Conservation (phyloP, 2,329 filamentous ascomycete species). For the Cucurbitaria berberidis region DNA sequence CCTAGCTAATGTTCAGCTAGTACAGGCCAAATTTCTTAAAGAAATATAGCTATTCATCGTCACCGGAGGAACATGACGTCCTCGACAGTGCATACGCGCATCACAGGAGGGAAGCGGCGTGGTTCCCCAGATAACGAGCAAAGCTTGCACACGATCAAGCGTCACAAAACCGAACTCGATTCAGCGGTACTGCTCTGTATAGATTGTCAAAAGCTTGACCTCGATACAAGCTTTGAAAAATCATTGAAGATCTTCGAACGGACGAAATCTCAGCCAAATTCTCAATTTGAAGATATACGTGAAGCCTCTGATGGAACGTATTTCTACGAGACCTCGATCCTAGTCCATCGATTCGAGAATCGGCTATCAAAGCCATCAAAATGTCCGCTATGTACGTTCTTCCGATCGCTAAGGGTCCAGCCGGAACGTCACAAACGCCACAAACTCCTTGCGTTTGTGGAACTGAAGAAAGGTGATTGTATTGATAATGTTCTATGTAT, state of each 20-base stretch:
- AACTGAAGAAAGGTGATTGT: too few species aligned
- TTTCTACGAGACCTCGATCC: conserved; percentile 4
- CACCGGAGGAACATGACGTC: background rate
- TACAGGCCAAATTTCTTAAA: background rate
- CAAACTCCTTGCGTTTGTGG: conserved; percentile 18
- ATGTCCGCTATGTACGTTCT: conserved; percentile 5
- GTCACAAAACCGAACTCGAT: background rate
- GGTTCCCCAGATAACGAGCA: background rate
- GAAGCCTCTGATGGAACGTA: background rate
- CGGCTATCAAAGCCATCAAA: background rate
- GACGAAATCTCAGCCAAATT: background rate
- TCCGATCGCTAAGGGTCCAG: conserved; percentile 8
- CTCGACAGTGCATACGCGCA: background rate
- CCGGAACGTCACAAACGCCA: conserved; percentile 7
- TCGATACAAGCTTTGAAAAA: conserved; percentile 5
- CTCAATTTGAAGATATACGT: background rate
- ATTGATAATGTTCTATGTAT: too few species aligned
- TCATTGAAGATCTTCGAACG: conserved; percentile 1
- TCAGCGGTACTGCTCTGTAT: background rate
- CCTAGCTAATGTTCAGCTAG: too few species aligned
- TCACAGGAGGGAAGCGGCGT: background rate
- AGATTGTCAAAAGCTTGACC: conserved; percentile 5
- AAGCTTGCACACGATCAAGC: background rate
- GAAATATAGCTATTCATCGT: background rate
- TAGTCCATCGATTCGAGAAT: conserved; percentile 5